Evolutionary conservation across 495 filamentous ascomycete genomes (phyloP).

Genomic region (Hypomontagnella submonticulosa): DNA sequence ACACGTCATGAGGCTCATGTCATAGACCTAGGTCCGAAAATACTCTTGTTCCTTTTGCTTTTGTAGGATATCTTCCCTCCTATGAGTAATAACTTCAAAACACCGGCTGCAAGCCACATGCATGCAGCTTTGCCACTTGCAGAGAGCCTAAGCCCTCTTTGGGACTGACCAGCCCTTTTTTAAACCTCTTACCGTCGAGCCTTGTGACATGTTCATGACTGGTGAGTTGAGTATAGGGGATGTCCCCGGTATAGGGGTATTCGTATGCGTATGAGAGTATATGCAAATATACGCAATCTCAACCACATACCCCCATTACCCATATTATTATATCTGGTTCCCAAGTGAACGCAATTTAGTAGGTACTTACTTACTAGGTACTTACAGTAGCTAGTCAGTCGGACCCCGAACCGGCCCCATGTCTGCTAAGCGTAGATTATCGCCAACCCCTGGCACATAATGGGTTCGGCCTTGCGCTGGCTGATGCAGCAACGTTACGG

Average conservation of each 20-base stretch:
- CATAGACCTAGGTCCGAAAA: slow-evolving; percentile 2
- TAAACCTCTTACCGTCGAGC: neutral
- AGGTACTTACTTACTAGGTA: slow-evolving; percentile 5
- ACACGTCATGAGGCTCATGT: slow-evolving; percentile 37
- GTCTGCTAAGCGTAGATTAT: slow-evolving; percentile 21
- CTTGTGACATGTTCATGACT: neutral
- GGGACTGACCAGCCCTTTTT: slow-evolving; percentile 19
- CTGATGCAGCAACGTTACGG: slow-evolving; percentile 43
- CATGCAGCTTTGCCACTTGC: neutral
- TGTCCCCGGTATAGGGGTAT: slow-evolving; percentile 2
- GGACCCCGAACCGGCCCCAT: slow-evolving; percentile 14
- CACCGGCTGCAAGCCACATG: neutral
- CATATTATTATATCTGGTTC: slow-evolving; percentile 12
- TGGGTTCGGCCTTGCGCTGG: slow-evolving; percentile 28
- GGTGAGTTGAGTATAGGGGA: neutral
- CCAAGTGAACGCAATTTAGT: slow-evolving; percentile 9
- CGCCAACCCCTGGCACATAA: slow-evolving; percentile 30
- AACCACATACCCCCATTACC: slow-evolving; percentile 6
- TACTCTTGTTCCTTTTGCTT: slow-evolving; percentile 1
- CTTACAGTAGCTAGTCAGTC: slow-evolving; percentile 18
- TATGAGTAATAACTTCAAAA: slow-evolving; percentile 4
- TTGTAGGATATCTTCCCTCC: slow-evolving; percentile 3
- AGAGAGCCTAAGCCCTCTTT: neutral
- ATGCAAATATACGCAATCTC: slow-evolving; percentile 19
- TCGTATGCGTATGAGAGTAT: neutral